These are phyloP conservation scores for Sclerospora graminicola DNA, from an alignment of 352 stramenopile genomes.

Conservation along the genomic window DNA sequence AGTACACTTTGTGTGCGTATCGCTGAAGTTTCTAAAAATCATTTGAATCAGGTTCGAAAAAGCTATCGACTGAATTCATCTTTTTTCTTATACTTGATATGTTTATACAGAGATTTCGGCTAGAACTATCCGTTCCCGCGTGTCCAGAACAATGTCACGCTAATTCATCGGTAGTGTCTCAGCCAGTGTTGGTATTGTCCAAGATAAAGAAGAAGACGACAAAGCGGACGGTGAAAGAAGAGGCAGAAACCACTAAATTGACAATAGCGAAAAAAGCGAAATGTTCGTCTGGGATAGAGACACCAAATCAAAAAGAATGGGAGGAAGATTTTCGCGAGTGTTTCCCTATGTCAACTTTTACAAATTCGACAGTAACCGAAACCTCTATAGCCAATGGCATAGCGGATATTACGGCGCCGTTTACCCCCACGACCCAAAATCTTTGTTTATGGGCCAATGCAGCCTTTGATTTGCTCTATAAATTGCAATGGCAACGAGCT, in stretches of 20 bases:
- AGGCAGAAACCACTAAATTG: constrained; percentile 21
- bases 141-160: constrained; percentile 21
- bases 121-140: constrained; percentile 38
- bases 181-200: constrained; percentile 49
- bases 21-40: constrained; percentile 77
- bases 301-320: constrained; percentile 3
- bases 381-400: too few species aligned
- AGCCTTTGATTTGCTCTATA: constrained; percentile 58
- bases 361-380: background rate
- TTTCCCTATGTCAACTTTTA: constrained; percentile 11
- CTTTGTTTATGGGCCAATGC: constrained; percentile 65
- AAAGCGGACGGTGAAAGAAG: constrained; percentile 47
- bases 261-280: constrained; percentile 41
- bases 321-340: background rate
- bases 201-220: constrained; percentile 74
- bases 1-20: constrained; percentile 55
- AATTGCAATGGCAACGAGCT: constrained; percentile 63
- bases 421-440: constrained; percentile 35
- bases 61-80: too few species aligned
- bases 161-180: constrained; percentile 25
- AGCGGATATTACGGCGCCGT: constrained; percentile 14
- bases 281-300: constrained; percentile 3
- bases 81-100: constrained; percentile 1
- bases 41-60: constrained; percentile 55
- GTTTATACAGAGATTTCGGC: constrained; percentile 43